Conservation (phyloP, 495 filamentous ascomycete species). For the Oidiodendron maius region DNA sequence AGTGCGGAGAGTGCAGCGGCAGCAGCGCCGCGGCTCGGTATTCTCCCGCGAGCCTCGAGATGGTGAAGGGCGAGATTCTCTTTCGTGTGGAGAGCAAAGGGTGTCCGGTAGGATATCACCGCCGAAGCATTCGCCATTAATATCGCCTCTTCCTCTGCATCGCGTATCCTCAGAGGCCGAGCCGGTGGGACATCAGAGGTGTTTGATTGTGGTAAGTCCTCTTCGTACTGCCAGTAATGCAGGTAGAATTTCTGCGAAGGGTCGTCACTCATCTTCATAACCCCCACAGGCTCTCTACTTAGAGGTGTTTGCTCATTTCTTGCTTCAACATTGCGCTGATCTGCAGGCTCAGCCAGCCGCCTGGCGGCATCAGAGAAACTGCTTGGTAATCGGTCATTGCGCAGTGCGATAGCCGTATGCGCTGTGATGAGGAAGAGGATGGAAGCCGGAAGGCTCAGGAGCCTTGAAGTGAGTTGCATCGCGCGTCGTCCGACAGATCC, state of each 20-base stretch:
- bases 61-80: constrained; percentile 16
- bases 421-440: constrained; percentile 39
- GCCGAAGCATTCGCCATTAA: constrained; percentile 15
- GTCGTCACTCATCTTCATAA: constrained; percentile 76
- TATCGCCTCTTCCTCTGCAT: constrained; percentile 12
- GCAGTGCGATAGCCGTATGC: not conserved
- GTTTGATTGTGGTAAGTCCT: constrained; percentile 6
- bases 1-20: constrained; percentile 32
- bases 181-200: not conserved
- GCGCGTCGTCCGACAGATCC: too few species aligned
- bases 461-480: constrained; percentile 33
- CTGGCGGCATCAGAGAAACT: constrained; percentile 41
- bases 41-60: constrained; percentile 3
- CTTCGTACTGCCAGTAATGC: constrained; percentile 52
- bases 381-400: constrained; percentile 26
- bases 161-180: constrained; percentile 6
- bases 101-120: constrained; percentile 12
- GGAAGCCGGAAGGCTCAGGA: constrained; percentile 40
- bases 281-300: constrained; percentile 32
- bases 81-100: constrained; percentile 16
- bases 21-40: constrained; percentile 11
- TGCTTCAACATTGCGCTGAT: constrained; percentile 26
- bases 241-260: constrained; percentile 81
- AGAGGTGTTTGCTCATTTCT: constrained; percentile 25
- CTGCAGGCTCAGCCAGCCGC: constrained; percentile 30